These are phyloP conservation scores for Coemansia sp. DNA, from an alignment of 192 early-diverging fungal genomes.

Conservation along the genomic window DNA sequence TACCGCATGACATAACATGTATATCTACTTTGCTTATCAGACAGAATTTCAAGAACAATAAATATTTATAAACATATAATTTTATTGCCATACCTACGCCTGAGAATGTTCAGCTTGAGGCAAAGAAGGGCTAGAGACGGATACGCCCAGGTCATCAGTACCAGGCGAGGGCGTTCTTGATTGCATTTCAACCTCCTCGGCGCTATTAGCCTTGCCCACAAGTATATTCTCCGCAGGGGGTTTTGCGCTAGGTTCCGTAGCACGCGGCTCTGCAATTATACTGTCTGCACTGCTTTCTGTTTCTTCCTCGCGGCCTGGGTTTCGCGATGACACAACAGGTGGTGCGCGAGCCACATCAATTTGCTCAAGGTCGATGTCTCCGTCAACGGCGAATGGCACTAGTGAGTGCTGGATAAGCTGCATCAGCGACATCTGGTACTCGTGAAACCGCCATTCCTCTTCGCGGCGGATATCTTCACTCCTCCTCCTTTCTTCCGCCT, in stretches of 20 bases:
- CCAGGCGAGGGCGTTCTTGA: conserved; percentile 7
- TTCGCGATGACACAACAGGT: not conserved
- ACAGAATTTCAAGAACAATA: no score
- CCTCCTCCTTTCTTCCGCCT: conserved; percentile 35
- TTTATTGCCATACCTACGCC: conserved; percentile 3
- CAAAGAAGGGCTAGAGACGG: not conserved
- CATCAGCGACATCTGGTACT: conserved; percentile 55
- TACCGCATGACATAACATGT: not conserved
- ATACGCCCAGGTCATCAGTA: not conserved
- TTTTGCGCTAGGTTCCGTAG: not conserved
- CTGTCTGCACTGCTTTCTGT: not conserved
- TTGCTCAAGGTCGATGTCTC: not conserved
- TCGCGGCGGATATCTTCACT: conserved; percentile 36
- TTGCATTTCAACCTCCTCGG: conserved; percentile 12
- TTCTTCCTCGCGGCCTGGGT: not conserved
- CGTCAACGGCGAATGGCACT: conserved; percentile 18
- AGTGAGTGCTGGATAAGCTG: conserved; percentile 31
- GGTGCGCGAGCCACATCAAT: not conserved
- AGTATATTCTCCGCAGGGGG: not conserved
- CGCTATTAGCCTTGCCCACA: not conserved
- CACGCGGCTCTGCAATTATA: not conserved
- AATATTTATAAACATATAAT: not conserved
- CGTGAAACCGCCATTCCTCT: conserved; percentile 53
- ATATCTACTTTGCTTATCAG: no score
- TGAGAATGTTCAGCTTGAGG: not conserved